Evolutionary conservation across 2,329 filamentous ascomycete genomes (phyloP).

Genomic region (Sclerotinia sclerotiorum): DNA sequence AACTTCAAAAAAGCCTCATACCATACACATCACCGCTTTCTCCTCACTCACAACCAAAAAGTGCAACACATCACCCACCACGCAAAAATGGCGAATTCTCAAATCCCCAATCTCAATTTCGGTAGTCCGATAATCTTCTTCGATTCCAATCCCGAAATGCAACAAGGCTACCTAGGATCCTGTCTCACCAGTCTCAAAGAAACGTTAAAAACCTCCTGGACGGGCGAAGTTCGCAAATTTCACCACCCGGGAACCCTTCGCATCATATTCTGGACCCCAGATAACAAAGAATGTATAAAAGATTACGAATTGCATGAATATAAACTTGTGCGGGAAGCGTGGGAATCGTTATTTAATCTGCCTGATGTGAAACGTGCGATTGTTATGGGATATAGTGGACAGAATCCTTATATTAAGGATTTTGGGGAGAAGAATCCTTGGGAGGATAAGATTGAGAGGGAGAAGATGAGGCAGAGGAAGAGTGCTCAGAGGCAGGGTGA

Average conservation of each 20-base stretch:
- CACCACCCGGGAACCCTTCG: conserved; percentile 32
- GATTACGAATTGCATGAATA: conserved; percentile 36
- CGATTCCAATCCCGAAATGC: conserved; percentile 37
- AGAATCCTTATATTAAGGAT: conserved; percentile 35
- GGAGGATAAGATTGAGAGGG: conserved; percentile 29
- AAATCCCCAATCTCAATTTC: conserved; percentile 25
- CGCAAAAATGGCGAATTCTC: neutral
- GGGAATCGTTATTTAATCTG: conserved; percentile 30
- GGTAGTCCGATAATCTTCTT: conserved; percentile 35
- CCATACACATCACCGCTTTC: neutral
- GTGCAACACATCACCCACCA: neutral
- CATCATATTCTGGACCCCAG: conserved; percentile 34
- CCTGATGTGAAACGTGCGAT: conserved; percentile 33
- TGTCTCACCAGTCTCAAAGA: conserved; percentile 32
- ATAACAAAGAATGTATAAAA: conserved; percentile 33
- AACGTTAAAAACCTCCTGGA: conserved; percentile 33
- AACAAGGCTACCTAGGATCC: conserved; percentile 33
- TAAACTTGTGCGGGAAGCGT: conserved; percentile 32
- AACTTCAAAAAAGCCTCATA: neutral
- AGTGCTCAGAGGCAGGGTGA: conserved; percentile 2
- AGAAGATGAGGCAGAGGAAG: conserved; percentile 23
- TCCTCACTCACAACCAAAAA: neutral
- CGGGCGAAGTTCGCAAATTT: conserved; percentile 34
- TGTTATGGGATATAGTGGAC: conserved; percentile 34
- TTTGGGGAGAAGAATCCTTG: conserved; percentile 29